Percentiles rank a stretch among this genome's conserved stretches.
These are phyloP conservation scores for Kwoniella pini DNA, from an alignment of 768 basidiomycete species.

Conservation along the genomic window DNA sequence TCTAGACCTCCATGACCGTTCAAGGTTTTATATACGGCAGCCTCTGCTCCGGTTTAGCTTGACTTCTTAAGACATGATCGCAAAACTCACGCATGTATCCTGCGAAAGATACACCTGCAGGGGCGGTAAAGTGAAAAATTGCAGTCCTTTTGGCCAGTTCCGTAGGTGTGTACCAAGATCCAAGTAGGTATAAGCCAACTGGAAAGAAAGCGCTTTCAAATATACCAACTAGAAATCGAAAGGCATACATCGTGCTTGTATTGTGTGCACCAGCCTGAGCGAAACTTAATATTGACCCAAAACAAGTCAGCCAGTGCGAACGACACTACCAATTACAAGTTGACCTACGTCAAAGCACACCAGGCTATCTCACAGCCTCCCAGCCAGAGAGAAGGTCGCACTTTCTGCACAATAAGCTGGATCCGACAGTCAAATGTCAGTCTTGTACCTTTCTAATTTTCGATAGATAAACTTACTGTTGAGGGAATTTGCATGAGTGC, in stretches of 20 bases:
- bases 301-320: too few species aligned
- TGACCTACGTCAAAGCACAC: constrained; percentile 22
- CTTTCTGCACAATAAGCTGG: constrained; percentile 19
- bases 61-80: not conserved
- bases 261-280: constrained; percentile 31
- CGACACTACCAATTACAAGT: too few species aligned
- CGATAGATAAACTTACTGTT: constrained; percentile 1
- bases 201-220: constrained; percentile 33
- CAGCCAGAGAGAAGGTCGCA: constrained; percentile 17
- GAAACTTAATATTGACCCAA: too few species aligned
- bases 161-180: constrained; percentile 26
- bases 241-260: constrained; percentile 26
- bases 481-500: constrained; percentile 25
- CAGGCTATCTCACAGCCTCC: constrained; percentile 25
- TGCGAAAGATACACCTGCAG: constrained; percentile 11
- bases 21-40: constrained; percentile 28
- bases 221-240: constrained; percentile 16
- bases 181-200: constrained; percentile 25
- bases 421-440: not conserved
- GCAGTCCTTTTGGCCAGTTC: constrained; percentile 30
- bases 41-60: constrained; percentile 3
- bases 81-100: constrained; percentile 21
- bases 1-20: constrained; percentile 25
- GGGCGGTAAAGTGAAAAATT: constrained; percentile 23
- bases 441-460: too few species aligned